phyloP scores from a whole-genome alignment of 2,329 filamentous ascomycete species.

The Hawksworthiomyces lignivorus region DNA sequence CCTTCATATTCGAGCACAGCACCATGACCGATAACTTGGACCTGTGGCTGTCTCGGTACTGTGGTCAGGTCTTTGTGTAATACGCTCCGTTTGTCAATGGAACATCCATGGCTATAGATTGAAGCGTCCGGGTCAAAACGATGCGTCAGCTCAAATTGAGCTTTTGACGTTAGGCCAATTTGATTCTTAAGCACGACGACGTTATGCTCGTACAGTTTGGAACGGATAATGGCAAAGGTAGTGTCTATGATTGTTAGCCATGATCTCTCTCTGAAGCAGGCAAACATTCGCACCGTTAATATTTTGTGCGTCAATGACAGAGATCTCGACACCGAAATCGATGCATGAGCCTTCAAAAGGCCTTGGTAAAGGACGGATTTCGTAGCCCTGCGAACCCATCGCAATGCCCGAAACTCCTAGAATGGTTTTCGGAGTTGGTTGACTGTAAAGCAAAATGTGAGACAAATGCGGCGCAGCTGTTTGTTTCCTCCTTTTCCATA shows the following conservation, averaged over 20 bases:
- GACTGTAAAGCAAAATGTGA: too few relatives aligned
- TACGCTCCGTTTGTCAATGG: slow-evolving; percentile 58
- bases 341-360: slow-evolving; percentile 20
- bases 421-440: too few relatives aligned
- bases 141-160: slow-evolving; percentile 65
- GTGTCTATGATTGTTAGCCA: too few relatives aligned
- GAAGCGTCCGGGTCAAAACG: slow-evolving; percentile 60
- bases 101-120: slow-evolving; percentile 68
- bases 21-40: slow-evolving; percentile 74
- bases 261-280: too few relatives aligned
- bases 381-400: slow-evolving; percentile 13
- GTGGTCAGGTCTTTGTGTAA: slow-evolving; percentile 77
- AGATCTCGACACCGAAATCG: slow-evolving; percentile 54
- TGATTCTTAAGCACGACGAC: slow-evolving; percentile 67
- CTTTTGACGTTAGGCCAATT: slow-evolving; percentile 51
- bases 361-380: slow-evolving; percentile 7
- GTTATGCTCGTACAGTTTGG: slow-evolving; percentile 59
- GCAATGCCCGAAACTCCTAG: neutral
- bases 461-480: too few relatives aligned
- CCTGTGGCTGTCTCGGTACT: slow-evolving; percentile 68
- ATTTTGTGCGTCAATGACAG: slow-evolving; percentile 51
- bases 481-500: too few relatives aligned
- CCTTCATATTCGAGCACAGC: slow-evolving; percentile 62
- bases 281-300: slow-evolving; percentile 52
- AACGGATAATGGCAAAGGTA: slow-evolving; percentile 55